Conservation (phyloP, 768 basidiomycete genomes). For the Psilocybe cyanescens region DNA sequence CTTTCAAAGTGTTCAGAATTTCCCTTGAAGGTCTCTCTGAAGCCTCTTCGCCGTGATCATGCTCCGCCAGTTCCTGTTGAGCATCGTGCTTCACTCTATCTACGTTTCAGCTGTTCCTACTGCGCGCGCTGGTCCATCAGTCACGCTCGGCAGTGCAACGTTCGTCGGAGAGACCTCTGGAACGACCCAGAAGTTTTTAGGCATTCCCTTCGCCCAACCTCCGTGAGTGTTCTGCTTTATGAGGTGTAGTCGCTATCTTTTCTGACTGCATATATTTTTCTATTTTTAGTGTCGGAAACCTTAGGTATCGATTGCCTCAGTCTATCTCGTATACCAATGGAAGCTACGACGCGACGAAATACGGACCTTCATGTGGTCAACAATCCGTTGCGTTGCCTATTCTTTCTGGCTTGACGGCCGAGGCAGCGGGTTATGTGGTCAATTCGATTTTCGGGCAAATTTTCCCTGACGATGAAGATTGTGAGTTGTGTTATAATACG, state of each 20-base stretch:
- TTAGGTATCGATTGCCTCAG: constrained; percentile 46
- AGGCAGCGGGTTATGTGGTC: constrained; percentile 34
- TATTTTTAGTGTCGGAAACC: constrained; percentile 30
- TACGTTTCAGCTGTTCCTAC: constrained; percentile 23
- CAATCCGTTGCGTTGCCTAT: constrained; percentile 37
- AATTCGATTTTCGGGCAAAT: constrained; percentile 30
- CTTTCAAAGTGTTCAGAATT: background rate
- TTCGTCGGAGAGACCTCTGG: constrained; percentile 44
- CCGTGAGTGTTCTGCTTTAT: constrained; percentile 41
- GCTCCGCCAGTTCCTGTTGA: constrained; percentile 20
- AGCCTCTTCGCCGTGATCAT: constrained; percentile 14
- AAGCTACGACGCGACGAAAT: constrained; percentile 37
- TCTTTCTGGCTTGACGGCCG: constrained; percentile 35
- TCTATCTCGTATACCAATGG: constrained; percentile 39
- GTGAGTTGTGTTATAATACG: constrained; percentile 51
- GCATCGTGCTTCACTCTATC: constrained; percentile 17
- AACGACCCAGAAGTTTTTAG: constrained; percentile 43
- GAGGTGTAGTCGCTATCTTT: background rate
- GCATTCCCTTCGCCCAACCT: constrained; percentile 59
- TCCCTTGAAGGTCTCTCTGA: constrained; percentile 5
- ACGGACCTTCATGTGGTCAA: constrained; percentile 52
- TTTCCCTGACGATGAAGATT: constrained; percentile 45
- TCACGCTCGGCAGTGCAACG: constrained; percentile 47
- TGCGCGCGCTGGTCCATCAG: constrained; percentile 31
- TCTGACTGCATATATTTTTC: background rate